Evolutionary conservation across 441 rosid species (phyloP), one percentile per base, ranked within the genome.

Genomic region (Adansonia grandidieri): DNA sequence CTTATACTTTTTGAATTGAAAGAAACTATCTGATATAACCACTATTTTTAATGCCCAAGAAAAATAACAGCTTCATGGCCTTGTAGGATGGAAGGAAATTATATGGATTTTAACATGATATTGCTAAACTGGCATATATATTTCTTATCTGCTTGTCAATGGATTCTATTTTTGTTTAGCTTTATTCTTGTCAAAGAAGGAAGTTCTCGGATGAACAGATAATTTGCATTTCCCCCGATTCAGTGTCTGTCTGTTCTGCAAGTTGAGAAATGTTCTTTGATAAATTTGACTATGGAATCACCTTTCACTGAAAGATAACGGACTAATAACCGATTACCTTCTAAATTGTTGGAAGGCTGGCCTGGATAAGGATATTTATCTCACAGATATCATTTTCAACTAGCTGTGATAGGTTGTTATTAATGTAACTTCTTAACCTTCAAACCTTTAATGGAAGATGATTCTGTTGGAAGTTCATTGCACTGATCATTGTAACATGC

Each of bases 221-320:
- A 11, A 28, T 62, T 28, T 24, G 67, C 67, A 62, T 5, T 62
- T 62, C 37, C 24, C 4, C 10, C 1, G 24, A 17, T 57, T 57
- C 62, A 14, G 6, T 60, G 9, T 62, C 67, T 62, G 13, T 62
- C n/a, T 28, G 44, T 62, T 37, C n/a, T 50, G 54, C n/a, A 32
- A 28, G 67, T 62, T 28, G 67, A 62, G 67, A 62, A 62, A 62
- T 62, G 44, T 28, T 28, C 67, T 28, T 62, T 62, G 44, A 28
- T 5, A 62, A 28, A 28, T 62, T 62, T 28, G 67, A 28, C 66
- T 61, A 3, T 13, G 3, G 42, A 1, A 2, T 28, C 1, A 8
- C 32, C 66, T 28, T 62, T 62, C 28, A 62, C 67, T 0, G 17
- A 62, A 57, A 6, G 67, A 62, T 62, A 13, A 62, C 4, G 13